These are phyloP conservation scores for Claviceps sorghi DNA, from an alignment of 2,329 filamentous ascomycete species.

Conservation along the genomic window DNA sequence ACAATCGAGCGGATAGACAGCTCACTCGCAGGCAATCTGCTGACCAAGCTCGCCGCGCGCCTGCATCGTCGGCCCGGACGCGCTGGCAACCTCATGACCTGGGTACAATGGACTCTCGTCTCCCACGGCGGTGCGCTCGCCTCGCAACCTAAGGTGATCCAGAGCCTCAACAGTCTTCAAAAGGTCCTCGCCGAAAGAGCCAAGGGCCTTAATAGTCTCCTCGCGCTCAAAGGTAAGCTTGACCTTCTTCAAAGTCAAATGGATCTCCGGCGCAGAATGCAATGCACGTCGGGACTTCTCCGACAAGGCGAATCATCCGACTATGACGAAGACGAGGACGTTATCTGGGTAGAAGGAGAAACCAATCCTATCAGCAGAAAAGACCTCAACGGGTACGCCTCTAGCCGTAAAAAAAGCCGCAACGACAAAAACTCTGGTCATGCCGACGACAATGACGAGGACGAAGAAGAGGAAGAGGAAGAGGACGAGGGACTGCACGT, in stretches of 20 bases:
- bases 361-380: slow-evolving; percentile 36
- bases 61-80: slow-evolving; percentile 78
- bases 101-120: slow-evolving; percentile 91
- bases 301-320: slow-evolving; percentile 33
- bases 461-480: slow-evolving; percentile 37
- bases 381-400: slow-evolving; percentile 17
- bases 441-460: slow-evolving; percentile 15
- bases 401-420: slow-evolving; percentile 23
- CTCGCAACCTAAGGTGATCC: slow-evolving; percentile 68
- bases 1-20: slow-evolving; percentile 89
- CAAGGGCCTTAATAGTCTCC: slow-evolving; percentile 63
- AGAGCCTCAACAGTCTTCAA: slow-evolving; percentile 63
- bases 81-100: slow-evolving; percentile 79
- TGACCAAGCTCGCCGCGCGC: slow-evolving; percentile 73
- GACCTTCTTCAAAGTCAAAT: slow-evolving; percentile 90
- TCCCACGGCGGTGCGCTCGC: slow-evolving; percentile 85
- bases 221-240: slow-evolving; percentile 86
- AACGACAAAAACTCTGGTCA: slow-evolving; percentile 19
- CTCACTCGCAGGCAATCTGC: slow-evolving; percentile 59
- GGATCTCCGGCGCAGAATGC: slow-evolving; percentile 58
- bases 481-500: slow-evolving; percentile 44
- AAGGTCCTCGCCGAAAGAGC: slow-evolving; percentile 79
- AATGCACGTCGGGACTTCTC: slow-evolving; percentile 24
- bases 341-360: slow-evolving; percentile 80
- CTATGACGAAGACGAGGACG: slow-evolving; percentile 49